Evolutionary conservation across 176 grass and related monocot genomes (phyloP).

Genomic region (Puccinellia tenuiflora): DNA sequence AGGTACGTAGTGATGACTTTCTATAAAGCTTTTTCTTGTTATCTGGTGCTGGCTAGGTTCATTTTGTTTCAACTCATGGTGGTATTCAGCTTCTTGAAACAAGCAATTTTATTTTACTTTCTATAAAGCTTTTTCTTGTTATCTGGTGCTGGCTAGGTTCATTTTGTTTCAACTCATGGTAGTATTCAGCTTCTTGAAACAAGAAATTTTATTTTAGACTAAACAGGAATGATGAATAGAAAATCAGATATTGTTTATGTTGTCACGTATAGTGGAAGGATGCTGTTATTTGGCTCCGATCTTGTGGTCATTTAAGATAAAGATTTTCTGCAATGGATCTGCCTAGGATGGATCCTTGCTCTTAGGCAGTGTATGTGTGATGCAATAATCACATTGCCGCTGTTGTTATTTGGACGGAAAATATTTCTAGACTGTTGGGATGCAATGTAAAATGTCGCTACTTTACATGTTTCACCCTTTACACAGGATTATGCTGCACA

Average conservation of each 20-base stretch:
- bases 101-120: background rate
- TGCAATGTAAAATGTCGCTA: slow-evolving; percentile 5
- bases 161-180: background rate
- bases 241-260: background rate
- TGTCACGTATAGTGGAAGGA: background rate
- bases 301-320: background rate
- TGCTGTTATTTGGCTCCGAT: background rate
- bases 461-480: background rate
- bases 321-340: background rate
- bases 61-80: background rate
- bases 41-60: background rate
- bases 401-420: background rate
- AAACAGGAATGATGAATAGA: background rate
- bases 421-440: background rate
- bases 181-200: slow-evolving; percentile 5
- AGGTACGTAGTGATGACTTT: slow-evolving; percentile 41
- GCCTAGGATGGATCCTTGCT: background rate
- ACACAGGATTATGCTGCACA: background rate
- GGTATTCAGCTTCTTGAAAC: slow-evolving; percentile 3
- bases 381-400: background rate
- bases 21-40: slow-evolving; percentile 16
- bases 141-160: background rate
- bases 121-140: slow-evolving; percentile 16
- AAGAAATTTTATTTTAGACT: background rate
- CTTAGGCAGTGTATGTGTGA: background rate